A percentile compares a stretch with the other conserved stretches of the same genome.
These are phyloP conservation scores for Cyberlindnera xylosilytica DNA, from an alignment of 805 yeast species.

Conservation along the genomic window DNA sequence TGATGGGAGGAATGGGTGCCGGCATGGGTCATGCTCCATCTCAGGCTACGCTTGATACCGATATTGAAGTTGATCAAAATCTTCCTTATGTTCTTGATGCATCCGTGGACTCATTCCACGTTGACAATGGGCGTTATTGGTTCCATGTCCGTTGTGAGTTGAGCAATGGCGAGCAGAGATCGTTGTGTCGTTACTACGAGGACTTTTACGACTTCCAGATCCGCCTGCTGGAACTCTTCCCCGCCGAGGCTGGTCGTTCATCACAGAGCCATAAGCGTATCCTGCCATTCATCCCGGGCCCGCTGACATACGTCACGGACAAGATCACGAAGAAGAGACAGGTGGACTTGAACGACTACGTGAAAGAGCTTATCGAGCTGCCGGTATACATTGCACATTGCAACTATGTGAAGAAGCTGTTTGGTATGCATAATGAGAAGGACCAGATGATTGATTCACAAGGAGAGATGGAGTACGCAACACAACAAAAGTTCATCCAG, in stretches of 20 bases:
- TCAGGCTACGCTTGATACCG: constrained; percentile 7
- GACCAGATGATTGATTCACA: constrained; percentile 28
- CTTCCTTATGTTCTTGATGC: constrained; percentile 39
- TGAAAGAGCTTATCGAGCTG: constrained; percentile 57
- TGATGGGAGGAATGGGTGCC: constrained; percentile 3
- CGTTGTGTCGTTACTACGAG: constrained; percentile 85
- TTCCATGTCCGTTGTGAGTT: constrained; percentile 68
- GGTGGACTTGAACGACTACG: constrained; percentile 53
- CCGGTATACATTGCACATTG: constrained; percentile 76
- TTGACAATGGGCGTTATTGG: constrained; percentile 88
- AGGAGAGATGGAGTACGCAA: neutral
- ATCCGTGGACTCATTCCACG: constrained; percentile 72
- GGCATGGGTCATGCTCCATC: constrained; percentile 4
- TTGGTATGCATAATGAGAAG: constrained; percentile 45
- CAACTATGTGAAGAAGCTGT: constrained; percentile 64
- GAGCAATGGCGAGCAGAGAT: constrained; percentile 64
- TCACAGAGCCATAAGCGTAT: constrained; percentile 72
- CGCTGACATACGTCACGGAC: constrained; percentile 87
- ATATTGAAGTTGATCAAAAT: constrained; percentile 15
- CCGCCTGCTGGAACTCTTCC: constrained; percentile 74
- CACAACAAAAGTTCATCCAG: constrained; percentile 7
- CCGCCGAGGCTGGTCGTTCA: constrained; percentile 84
- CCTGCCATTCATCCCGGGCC: constrained; percentile 95
- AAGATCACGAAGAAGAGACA: constrained; percentile 53
- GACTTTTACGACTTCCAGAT: constrained; percentile 96